These are phyloP conservation scores for Aristolochia californica DNA, from an alignment of 164 flowering plant species.

Conservation along the genomic window DNA sequence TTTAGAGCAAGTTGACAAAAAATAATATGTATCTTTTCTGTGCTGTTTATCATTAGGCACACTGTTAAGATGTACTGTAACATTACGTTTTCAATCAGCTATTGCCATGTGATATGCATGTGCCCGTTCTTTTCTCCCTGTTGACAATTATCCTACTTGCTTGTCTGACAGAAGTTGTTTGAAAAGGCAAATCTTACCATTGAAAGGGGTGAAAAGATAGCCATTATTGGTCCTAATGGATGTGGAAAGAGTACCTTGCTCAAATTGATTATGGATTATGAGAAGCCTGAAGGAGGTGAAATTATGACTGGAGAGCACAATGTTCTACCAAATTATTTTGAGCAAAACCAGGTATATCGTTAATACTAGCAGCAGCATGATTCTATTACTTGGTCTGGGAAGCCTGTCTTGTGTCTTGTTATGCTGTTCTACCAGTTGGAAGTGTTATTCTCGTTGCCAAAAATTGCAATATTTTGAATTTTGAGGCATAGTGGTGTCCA, in stretches of 20 bases:
- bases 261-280: slow-evolving; percentile 78
- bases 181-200: slow-evolving; percentile 67
- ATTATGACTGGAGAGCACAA: slow-evolving; percentile 85
- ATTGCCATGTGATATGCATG: no score
- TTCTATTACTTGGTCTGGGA: not conserved
- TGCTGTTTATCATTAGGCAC: not conserved
- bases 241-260: slow-evolving; percentile 97
- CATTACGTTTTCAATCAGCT: no score
- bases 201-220: slow-evolving; percentile 87
- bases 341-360: slow-evolving; percentile 87
- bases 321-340: slow-evolving; percentile 94
- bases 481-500: no score
- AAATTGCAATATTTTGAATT: no score
- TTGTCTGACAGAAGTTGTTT: slow-evolving; percentile 52
- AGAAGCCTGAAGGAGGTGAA: slow-evolving; percentile 69
- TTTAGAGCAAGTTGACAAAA: not conserved
- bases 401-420: no score
- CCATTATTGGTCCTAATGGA: slow-evolving; percentile 95
- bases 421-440: no score
- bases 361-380: not conserved
- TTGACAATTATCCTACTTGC: not conserved
- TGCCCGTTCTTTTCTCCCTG: not conserved
- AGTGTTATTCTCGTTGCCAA: no score
- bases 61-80: not conserved
- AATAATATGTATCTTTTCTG: not conserved